Conservation (phyloP, 768 basidiomycete genomes). For the Rhodotorula babjevae region DNA sequence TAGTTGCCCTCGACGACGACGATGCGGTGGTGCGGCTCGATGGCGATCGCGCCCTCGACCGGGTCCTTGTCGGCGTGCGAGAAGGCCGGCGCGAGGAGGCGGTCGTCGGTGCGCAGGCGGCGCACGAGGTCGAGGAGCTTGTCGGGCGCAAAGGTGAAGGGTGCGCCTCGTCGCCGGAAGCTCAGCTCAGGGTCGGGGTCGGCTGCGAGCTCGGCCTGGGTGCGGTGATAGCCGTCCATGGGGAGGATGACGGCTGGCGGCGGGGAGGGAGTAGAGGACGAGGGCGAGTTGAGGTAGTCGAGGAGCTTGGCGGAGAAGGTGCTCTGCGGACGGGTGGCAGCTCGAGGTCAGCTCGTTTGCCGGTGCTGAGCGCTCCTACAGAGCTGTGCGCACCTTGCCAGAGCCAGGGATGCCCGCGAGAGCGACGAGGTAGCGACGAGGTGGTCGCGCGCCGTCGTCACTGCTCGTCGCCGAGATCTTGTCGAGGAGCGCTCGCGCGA, state of each 20-base stretch:
- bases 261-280: neutral
- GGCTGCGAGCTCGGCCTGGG: neutral
- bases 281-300: neutral
- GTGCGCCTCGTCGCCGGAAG: slow-evolving; percentile 1
- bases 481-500: neutral
- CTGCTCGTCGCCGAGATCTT: too few species aligned
- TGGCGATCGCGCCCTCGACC: neutral
- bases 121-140: neutral
- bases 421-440: neutral
- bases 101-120: neutral
- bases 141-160: slow-evolving; percentile 3
- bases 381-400: neutral
- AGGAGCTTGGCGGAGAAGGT: neutral
- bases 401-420: neutral
- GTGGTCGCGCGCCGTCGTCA: neutral
- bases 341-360: neutral
- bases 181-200: neutral
- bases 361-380: too few species aligned
- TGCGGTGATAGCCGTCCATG: slow-evolving; percentile 1
- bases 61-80: slow-evolving; percentile 5
- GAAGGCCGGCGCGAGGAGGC: neutral
- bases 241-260: neutral
- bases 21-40: neutral
- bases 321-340: neutral
- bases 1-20: slow-evolving; percentile 3